Conservation (phyloP, 345 rosid genomes). For the Bruguiera sexangula region DNA sequence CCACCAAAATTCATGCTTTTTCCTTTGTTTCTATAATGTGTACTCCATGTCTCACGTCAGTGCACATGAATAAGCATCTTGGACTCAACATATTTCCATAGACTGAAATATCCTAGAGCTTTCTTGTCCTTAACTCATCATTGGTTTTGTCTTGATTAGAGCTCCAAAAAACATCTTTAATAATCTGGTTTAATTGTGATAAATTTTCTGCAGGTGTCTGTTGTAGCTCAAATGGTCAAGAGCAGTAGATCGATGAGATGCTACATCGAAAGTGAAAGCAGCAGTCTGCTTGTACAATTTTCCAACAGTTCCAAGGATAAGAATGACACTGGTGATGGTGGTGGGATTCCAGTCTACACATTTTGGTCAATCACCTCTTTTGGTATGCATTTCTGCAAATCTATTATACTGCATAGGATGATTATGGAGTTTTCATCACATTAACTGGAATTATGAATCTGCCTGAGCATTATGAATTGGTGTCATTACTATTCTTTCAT, state of each 20-base stretch:
- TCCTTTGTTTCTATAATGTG: too few relatives aligned
- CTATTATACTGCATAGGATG: neutral
- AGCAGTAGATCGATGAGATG: slow-evolving; percentile 63
- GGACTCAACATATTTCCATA: too few relatives aligned
- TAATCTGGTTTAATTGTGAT: neutral
- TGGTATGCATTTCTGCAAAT: slow-evolving; percentile 35
- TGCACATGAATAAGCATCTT: too few relatives aligned
- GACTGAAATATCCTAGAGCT: too few relatives aligned
- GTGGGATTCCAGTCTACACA: slow-evolving; percentile 60
- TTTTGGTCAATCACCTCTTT: slow-evolving; percentile 55
- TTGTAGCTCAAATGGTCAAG: slow-evolving; percentile 56
- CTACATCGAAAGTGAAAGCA: slow-evolving; percentile 42
- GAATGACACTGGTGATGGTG: slow-evolving; percentile 70
- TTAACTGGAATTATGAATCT: too few relatives aligned
- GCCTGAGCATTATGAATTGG: too few relatives aligned
- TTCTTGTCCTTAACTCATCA: too few relatives aligned
- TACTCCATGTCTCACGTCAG: too few relatives aligned
- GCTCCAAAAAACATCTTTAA: neutral
- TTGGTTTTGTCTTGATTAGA: too few relatives aligned
- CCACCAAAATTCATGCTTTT: too few relatives aligned
- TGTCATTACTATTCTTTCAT: too few relatives aligned
- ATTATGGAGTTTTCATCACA: neutral
- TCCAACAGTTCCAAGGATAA: slow-evolving; percentile 43
- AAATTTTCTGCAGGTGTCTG: slow-evolving; percentile 45
- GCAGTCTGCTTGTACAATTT: slow-evolving; percentile 61